These are phyloP conservation scores for Leavenworthia alabamica DNA, from an alignment of 345 rosid genomes.

Conservation along the genomic window DNA sequence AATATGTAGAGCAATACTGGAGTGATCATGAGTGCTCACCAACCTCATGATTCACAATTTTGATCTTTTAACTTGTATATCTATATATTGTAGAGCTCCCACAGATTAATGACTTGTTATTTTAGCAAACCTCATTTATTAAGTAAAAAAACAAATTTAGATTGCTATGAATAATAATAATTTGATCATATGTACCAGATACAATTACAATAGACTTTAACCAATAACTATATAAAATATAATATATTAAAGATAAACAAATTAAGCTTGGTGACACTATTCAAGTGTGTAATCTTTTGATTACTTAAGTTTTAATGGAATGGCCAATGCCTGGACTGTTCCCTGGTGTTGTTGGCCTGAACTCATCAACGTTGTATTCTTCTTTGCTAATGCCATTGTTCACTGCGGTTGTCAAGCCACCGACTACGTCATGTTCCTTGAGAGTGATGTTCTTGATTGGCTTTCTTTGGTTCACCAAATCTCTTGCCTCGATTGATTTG, in stretches of 20 bases:
- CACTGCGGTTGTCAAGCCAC: neutral
- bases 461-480: no score
- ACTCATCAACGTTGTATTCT: conserved; percentile 31
- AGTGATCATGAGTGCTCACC: no score
- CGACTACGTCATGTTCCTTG: no score
- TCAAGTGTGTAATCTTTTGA: neutral
- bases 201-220: neutral
- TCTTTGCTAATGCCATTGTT: conserved; percentile 17
- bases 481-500: no score
- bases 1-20: no score
- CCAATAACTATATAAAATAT: neutral
- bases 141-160: neutral
- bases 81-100: no score
- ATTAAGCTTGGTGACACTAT: neutral
- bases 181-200: conserved; percentile 1
- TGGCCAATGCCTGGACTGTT: conserved; percentile 31
- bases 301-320: conserved; percentile 5
- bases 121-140: neutral
- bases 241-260: neutral
- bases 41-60: no score
- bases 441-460: no score
- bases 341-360: conserved; percentile 38
- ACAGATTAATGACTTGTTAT: neutral
- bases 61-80: no score
- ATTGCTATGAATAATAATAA: conserved; percentile 2